These are phyloP conservation scores for Luffa acutangula DNA, from an alignment of 306 rosid species.

Conservation along the genomic window DNA sequence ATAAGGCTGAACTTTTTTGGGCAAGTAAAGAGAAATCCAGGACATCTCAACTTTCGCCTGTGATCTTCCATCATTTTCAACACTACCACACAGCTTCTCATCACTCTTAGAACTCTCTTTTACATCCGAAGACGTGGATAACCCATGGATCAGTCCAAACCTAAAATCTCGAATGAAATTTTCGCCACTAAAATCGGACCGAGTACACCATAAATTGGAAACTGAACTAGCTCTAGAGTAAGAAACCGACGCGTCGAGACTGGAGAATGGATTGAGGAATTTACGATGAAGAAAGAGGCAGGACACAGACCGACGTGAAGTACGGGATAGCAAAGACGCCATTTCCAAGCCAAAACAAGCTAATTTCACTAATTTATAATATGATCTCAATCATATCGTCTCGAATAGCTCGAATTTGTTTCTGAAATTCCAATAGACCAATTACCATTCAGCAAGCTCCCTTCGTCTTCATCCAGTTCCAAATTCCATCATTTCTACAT, in stretches of 20 bases:
- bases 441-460: not conserved
- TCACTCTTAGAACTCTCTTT: slow-evolving; percentile 22
- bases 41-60: slow-evolving; percentile 16
- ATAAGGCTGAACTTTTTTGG: slow-evolving; percentile 51
- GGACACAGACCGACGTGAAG: not conserved
- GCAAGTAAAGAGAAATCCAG: slow-evolving; percentile 68
- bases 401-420: not conserved
- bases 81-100: slow-evolving; percentile 14
- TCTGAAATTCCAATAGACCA: not conserved
- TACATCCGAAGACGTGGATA: slow-evolving; percentile 38
- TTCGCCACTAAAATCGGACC: not conserved
- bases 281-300: not conserved
- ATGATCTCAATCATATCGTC: not conserved
- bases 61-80: slow-evolving; percentile 7
- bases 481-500: not conserved
- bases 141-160: slow-evolving; percentile 22
- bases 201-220: not conserved
- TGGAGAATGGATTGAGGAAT: not conserved
- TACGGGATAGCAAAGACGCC: slow-evolving; percentile 1
- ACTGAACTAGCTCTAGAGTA: not conserved
- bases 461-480: not conserved
- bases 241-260: not conserved
- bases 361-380: not conserved
- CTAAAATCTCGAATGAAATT: slow-evolving; percentile 13
- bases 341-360: not conserved